A percentile compares a stretch with the other conserved stretches of the same genome.
Evolutionary conservation across 2,329 filamentous ascomycete genomes (phyloP).

Genomic region (Aspergillus floridensis): DNA sequence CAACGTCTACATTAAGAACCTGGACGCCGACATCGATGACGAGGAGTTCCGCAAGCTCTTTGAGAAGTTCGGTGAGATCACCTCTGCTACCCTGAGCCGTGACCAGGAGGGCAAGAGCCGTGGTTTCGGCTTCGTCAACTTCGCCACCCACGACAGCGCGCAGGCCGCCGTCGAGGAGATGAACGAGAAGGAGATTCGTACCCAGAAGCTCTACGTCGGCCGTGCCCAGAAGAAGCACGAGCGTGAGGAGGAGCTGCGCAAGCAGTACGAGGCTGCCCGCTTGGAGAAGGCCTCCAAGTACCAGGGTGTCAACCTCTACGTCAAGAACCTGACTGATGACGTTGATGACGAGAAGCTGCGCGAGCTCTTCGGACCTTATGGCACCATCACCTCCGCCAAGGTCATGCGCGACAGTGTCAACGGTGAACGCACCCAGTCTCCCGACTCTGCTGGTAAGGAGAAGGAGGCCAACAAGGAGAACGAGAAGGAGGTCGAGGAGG

Average conservation of each 20-base stretch:
- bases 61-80: constrained; percentile 88
- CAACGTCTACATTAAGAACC: constrained; percentile 99
- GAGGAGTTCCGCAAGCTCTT: constrained; percentile 94
- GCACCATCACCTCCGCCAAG: constrained; percentile 96
- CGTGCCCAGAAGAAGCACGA: constrained; percentile 99
- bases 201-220: constrained; percentile 95
- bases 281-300: constrained; percentile 99
- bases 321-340: constrained; percentile 98
- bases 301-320: constrained; percentile 98
- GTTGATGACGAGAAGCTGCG: constrained; percentile 97
- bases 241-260: constrained; percentile 97
- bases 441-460: constrained; percentile 47
- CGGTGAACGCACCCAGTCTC: constrained; percentile 39
- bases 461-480: constrained; percentile 43
- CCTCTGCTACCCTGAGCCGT: constrained; percentile 88
- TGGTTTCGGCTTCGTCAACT: constrained; percentile 96
- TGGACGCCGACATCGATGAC: constrained; percentile 77
- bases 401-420: constrained; percentile 83
- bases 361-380: constrained; percentile 85
- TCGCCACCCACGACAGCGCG: constrained; percentile 84
- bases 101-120: constrained; percentile 89
- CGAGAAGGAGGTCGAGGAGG: constrained; percentile 38
- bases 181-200: constrained; percentile 86
- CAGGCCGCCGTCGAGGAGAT: constrained; percentile 83
- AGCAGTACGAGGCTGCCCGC: constrained; percentile 96